A percentile compares a stretch with the other conserved stretches of the same genome.
Evolutionary conservation across 331 rosid genomes (phyloP).

Genomic region (Cydonia oblonga): DNA sequence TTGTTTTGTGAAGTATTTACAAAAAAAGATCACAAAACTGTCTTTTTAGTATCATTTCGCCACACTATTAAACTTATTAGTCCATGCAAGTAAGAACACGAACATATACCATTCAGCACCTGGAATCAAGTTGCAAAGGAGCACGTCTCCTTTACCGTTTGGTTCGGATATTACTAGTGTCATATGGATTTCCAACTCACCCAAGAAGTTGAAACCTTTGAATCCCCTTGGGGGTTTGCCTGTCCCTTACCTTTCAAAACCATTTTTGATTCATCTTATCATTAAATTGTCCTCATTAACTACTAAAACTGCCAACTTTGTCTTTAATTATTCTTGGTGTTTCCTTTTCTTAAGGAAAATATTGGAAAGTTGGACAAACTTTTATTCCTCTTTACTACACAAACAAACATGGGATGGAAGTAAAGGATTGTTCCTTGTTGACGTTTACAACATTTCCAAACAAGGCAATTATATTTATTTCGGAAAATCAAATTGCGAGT

Average conservation of each 20-base stretch:
- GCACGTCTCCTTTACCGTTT: background rate
- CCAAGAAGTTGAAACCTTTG: background rate
- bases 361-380: background rate
- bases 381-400: background rate
- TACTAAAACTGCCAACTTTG: background rate
- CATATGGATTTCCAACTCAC: too few species aligned
- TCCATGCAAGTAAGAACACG: too few species aligned
- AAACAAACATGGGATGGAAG: background rate
- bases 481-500: too few species aligned
- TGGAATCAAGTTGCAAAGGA: background rate
- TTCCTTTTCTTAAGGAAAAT: background rate
- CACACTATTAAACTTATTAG: too few species aligned
- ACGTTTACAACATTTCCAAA: background rate
- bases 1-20: too few species aligned
- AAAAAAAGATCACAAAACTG: too few species aligned
- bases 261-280: background rate
- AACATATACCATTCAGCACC: background rate
- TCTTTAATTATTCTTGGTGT: background rate
- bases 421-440: background rate
- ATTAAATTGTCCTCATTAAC: background rate
- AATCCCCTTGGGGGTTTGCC: background rate
- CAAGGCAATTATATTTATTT: too few species aligned
- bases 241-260: background rate
- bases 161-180: too few species aligned
- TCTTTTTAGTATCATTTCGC: too few species aligned